Percentiles rank a stretch among this genome's conserved stretches.
phyloP scores from a whole-genome alignment of 2,329 filamentous ascomycete genomes.

The Phialophora macrospora region DNA sequence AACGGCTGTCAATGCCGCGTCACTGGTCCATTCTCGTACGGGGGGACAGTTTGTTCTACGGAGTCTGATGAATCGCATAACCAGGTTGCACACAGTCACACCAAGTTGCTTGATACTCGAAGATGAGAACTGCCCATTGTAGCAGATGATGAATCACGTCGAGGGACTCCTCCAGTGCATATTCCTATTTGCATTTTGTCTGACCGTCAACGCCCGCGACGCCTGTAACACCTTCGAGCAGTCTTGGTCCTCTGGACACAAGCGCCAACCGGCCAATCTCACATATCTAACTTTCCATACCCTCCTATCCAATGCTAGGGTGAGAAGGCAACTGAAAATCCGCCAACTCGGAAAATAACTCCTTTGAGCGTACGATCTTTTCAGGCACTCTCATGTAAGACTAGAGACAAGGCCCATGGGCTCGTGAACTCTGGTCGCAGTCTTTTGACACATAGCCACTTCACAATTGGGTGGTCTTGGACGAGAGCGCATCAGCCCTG shows the following conservation, averaged over 20 bases:
- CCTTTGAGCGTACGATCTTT: neutral
- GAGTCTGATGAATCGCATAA: no score
- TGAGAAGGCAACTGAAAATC: neutral
- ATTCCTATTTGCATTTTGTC: neutral
- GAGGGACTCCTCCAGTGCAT: no score
- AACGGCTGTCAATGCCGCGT: neutral
- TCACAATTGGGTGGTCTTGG: neutral
- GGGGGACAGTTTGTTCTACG: no score
- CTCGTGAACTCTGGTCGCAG: neutral
- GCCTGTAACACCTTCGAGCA: neutral
- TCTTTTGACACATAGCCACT: neutral
- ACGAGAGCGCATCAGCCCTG: neutral
- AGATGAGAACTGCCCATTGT: no score
- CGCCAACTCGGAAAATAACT: neutral
- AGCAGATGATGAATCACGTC: no score
- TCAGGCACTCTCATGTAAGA: neutral
- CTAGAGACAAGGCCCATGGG: neutral
- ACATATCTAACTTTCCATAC: neutral
- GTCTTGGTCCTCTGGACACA: neutral
- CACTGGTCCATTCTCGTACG: no score
- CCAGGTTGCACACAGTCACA: no score
- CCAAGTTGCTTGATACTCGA: no score
- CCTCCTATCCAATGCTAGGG: neutral
- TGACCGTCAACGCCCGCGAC: neutral
- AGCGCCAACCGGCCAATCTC: neutral